Percentiles rank a stretch among this genome's conserved stretches.
Conservation (phyloP, 2,329 filamentous ascomycete genomes). For the Colletotrichum musicola region DNA sequence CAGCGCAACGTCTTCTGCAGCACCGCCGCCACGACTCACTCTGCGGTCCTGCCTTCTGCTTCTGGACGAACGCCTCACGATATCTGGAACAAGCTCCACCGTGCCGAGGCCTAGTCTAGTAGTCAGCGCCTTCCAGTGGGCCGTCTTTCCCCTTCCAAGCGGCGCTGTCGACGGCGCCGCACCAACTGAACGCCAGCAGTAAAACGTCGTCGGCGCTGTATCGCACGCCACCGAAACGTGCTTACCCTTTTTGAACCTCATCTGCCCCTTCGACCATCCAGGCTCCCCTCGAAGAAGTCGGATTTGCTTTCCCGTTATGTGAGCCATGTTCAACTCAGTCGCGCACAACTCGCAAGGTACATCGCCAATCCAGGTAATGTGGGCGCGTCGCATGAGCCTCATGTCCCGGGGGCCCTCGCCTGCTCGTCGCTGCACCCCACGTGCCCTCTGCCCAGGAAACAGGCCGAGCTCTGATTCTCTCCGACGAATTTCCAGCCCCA, state of each 20-base stretch:
- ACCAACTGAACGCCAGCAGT: background rate
- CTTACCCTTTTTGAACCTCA: constrained; percentile 12
- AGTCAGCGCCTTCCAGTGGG: constrained; percentile 13
- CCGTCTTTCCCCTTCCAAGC: constrained; percentile 14
- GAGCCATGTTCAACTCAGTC: constrained; percentile 1
- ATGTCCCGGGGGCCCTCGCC: constrained; percentile 11
- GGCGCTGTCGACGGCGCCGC: constrained; percentile 8
- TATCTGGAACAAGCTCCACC: constrained; percentile 32
- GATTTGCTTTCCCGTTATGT: constrained; percentile 8
- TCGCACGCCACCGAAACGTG: constrained; percentile 31
- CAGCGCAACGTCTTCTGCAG: constrained; percentile 19
- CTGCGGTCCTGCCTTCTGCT: constrained; percentile 31
- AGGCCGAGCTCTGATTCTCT: constrained; percentile 23
- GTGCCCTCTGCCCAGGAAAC: constrained; percentile 23
- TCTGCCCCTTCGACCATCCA: background rate
- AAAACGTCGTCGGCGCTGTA: constrained; percentile 14
- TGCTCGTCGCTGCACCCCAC: background rate
- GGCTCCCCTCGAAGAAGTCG: background rate
- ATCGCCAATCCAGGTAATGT: background rate
- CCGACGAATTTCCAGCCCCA: constrained; percentile 13
- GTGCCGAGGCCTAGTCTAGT: background rate
- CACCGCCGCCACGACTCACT: constrained; percentile 21
- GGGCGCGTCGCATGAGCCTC: constrained; percentile 30
- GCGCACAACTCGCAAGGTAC: background rate
- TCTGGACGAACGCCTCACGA: constrained; percentile 28